phyloP scores from a whole-genome alignment of 441 rosid genomes.

The Viola pubescens region DNA sequence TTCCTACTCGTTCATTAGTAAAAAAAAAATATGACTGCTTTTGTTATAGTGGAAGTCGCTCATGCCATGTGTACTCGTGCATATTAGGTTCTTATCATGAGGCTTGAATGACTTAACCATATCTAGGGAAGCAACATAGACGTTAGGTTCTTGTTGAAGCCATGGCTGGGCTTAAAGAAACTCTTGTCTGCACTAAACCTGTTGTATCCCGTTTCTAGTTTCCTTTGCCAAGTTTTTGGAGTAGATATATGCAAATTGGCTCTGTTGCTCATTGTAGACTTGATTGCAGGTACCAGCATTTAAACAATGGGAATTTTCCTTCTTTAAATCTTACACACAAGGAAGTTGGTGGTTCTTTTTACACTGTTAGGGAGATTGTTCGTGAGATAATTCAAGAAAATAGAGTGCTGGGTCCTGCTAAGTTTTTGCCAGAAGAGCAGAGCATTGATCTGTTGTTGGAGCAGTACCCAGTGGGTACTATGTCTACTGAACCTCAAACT shows the following conservation, averaged over 20 bases:
- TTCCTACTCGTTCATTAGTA: too few species aligned
- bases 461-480: conserved; percentile 46
- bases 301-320: conserved; percentile 75
- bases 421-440: conserved; percentile 33
- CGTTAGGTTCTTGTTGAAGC: not conserved
- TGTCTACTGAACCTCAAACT: conserved; percentile 42
- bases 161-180: not conserved
- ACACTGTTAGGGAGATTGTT: conserved; percentile 83
- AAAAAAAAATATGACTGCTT: too few species aligned
- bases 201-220: not conserved
- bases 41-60: too few species aligned
- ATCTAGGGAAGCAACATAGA: not conserved
- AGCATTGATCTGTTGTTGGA: conserved; percentile 31
- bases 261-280: conserved; percentile 9
- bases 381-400: conserved; percentile 94
- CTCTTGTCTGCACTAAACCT: too few species aligned
- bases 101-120: too few species aligned
- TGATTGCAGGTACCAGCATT: conserved; percentile 59
- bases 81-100: too few species aligned
- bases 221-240: not conserved
- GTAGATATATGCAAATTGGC: conserved; percentile 1
- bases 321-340: conserved; percentile 83
- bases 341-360: conserved; percentile 97
- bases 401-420: conserved; percentile 81
- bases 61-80: too few species aligned